These are phyloP conservation scores for Gnetum montanum DNA, from an alignment of 75 land plant genomes.

Conservation along the genomic window DNA sequence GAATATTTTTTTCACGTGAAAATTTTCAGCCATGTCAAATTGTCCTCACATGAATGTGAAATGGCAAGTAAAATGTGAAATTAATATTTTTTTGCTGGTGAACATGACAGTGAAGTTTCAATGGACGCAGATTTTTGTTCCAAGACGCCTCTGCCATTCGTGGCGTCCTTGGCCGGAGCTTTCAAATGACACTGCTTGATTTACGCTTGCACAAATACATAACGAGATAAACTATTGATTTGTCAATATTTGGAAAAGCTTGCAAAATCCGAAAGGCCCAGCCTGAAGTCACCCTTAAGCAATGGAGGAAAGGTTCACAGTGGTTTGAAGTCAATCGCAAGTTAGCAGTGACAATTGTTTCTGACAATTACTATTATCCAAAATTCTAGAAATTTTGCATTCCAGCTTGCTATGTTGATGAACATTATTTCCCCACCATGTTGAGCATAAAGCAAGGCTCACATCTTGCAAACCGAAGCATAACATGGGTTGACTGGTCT, in stretches of 20 bases:
- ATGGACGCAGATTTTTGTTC: no score
- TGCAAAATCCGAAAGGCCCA: constrained; percentile 29
- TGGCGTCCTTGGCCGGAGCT: no score
- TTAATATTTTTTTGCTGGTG: no score
- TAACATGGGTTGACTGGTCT: constrained; percentile 56
- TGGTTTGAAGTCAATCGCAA: constrained; percentile 46
- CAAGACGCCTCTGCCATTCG: no score
- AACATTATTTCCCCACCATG: constrained; percentile 69
- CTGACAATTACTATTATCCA: constrained; percentile 42
- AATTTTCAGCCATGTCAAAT: no score
- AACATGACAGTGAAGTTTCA: no score
- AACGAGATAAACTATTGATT: no score
- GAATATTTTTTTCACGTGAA: no score
- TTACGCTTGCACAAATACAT: no score
- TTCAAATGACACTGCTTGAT: no score
- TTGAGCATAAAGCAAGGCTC: constrained; percentile 24
- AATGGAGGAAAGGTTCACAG: constrained; percentile 58
- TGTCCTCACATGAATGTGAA: no score
- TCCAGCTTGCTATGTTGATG: constrained; percentile 65
- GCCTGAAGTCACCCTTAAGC: constrained; percentile 42
- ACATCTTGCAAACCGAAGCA: constrained; percentile 37
- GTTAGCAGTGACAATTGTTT: constrained; percentile 35
- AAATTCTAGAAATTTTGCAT: constrained; percentile 46
- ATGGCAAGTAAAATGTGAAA: no score
- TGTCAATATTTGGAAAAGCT: constrained; percentile 47